Base-by-base conservation (phyloP, 306 rosid species). In the Argentina anserina region DNA sequence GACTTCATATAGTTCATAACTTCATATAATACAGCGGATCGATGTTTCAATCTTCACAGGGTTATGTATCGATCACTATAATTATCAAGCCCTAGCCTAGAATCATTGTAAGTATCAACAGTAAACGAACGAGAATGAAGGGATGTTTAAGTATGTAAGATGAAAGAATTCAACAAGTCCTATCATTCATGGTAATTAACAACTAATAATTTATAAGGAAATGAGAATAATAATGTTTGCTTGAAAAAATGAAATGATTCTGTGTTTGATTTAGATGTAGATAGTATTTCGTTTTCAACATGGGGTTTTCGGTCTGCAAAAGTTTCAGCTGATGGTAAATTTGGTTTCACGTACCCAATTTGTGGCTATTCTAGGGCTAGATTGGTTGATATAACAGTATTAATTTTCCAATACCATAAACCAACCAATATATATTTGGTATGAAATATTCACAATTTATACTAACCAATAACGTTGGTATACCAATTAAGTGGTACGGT, bases 271-370 rank as follows among this genome's bases (percentile, higher is more conserved):
- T 34, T 20, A 34, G 67, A 34, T 62, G 21, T 34, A 29, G 65
- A 59, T 59, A 59, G 42, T 61, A 62, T 34, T 33, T 62, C 67
- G 40, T 62, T 62, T 62, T 62, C 67, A n/a, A 62, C 67, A 18
- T 26, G 43, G 67, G 67, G 67, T 3, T 34, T 60, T 60, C 63
- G 20, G 26, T 25, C 20, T 26, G 60, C 31, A 9, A 53, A 53
- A 53, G 31, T 53, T 25, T 55, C 29, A 55, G 34, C 34, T 25
- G 62, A 25, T 55, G 33, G 65, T 31, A 17, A 17, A 60, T 60
- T 31, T 60, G 36, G 65, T 31, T 14, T 15, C 40, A 15, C 31
- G 40, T n/a, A n/a, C n/a, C n/a, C 65, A 60, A 60, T 40, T 15
- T 31, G 67, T 62, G 43, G 67, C 42, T 62, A 17, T 33, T 62